These are phyloP conservation scores for Pistacia atlantica DNA, from an alignment of 345 rosid genomes.

Conservation along the genomic window DNA sequence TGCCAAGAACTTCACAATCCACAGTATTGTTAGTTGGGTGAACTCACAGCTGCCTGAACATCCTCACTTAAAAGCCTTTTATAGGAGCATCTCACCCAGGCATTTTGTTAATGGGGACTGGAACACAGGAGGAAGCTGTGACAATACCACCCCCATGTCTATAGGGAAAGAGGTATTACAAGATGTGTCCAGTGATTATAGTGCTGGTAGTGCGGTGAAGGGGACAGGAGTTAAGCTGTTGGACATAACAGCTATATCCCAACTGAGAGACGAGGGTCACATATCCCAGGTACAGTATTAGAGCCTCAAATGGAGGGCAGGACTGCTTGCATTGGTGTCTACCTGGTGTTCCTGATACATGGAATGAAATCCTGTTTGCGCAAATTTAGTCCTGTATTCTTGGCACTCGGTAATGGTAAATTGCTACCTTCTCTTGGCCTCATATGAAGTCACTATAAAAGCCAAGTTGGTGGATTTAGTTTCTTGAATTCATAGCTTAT, in stretches of 20 bases:
- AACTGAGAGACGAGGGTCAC: slow-evolving; percentile 82
- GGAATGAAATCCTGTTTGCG: slow-evolving; percentile 70
- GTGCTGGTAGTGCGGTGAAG: slow-evolving; percentile 58
- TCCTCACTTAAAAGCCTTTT: slow-evolving; percentile 63
- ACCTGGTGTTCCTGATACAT: slow-evolving; percentile 77
- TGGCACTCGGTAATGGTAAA: neutral
- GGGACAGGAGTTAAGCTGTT: slow-evolving; percentile 70
- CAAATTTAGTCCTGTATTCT: slow-evolving; percentile 26
- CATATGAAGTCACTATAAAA: neutral
- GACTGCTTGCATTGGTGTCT: slow-evolving; percentile 84
- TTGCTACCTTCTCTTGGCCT: neutral
- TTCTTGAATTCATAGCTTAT: slow-evolving; percentile 4
- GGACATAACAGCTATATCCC: slow-evolving; percentile 68
- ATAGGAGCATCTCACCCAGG: slow-evolving; percentile 76
- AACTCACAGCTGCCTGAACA: slow-evolving; percentile 58
- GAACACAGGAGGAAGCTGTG: slow-evolving; percentile 88
- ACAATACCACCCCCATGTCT: slow-evolving; percentile 75
- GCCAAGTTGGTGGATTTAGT: neutral
- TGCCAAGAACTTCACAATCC: slow-evolving; percentile 75
- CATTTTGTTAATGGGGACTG: slow-evolving; percentile 85
- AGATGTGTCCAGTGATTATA: slow-evolving; percentile 64
- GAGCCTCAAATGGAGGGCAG: slow-evolving; percentile 54
- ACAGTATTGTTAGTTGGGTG: slow-evolving; percentile 71
- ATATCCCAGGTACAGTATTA: slow-evolving; percentile 63
- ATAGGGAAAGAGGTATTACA: slow-evolving; percentile 67